Base-by-base conservation (phyloP, 1,284 basidiomycete genomes). In the Cutaneotrichosporon cavernicola region DNA sequence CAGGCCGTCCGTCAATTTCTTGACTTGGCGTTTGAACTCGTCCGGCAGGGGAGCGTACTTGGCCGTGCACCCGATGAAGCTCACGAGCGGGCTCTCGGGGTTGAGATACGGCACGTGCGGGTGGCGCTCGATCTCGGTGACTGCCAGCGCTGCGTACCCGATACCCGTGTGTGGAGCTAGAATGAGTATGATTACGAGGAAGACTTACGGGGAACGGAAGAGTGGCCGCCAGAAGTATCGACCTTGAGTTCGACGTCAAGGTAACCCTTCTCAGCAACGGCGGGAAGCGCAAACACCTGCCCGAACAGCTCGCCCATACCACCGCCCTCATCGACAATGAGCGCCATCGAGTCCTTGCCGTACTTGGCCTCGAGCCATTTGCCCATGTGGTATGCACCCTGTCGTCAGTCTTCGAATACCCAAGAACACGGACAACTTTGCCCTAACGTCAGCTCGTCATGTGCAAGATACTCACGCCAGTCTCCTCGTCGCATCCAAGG, bases 401-500 rank as follows among this genome's bases (percentile, higher is more conserved):
- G 75, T n/a, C 47, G 5, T 50, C n/a, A 60, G 56, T 30, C 18
- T 1, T 21, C 7, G 16, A 6, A 26, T 26, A 26, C 13, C n/a
- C 18, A 10, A 18, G 18, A 8, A 1, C 2, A 22, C 59, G 4
- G 14, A 61, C 59, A 4, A 61, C 38, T 51, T 61, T 61, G 47
- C 70, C 68, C 56, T 64, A 53, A 10, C 3, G 56, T 58, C 51
- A 63, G 52, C 31, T 22, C 53, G 67, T 14, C 7, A 22, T 38
- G 18, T n/a, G 36, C 26, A 18, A 18, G 6, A 7, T 26, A 49
- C 57, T 77, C 58, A 87, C 87, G 31, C 83, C 82, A 3, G 81
- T 74, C 77, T 90, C 89, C 70, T 90, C 89, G 70, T 90, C 89
- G 63, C 86, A 86, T n/a, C 89, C 89, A 58, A 86, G 87, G 1